A percentile compares a stretch with the other conserved stretches of the same genome.
These are phyloP conservation scores for Alternaria tenuissima DNA, from an alignment of 2,329 filamentous ascomycete species.

Conservation along the genomic window DNA sequence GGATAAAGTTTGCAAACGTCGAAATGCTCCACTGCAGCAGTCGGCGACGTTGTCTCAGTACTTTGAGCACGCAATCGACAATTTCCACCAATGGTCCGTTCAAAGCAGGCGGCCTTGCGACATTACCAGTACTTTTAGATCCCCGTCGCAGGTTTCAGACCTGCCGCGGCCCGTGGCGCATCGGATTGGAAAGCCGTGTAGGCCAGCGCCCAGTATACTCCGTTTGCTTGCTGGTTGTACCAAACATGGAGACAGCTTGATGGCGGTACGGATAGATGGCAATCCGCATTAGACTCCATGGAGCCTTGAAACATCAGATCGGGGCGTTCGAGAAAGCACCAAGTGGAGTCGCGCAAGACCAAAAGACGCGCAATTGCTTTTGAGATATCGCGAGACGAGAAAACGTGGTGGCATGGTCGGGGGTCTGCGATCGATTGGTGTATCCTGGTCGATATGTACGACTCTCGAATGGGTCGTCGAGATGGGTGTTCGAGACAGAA, in stretches of 20 bases:
- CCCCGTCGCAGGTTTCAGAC: constrained; percentile 10
- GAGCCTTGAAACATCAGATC: constrained; percentile 12
- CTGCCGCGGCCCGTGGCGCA: constrained; percentile 12
- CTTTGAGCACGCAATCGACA: not conserved
- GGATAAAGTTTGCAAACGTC: not conserved
- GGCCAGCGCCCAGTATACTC: not conserved
- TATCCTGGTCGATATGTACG: not conserved
- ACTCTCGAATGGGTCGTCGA: constrained; percentile 1
- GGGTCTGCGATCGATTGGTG: not conserved
- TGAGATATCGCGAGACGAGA: constrained; percentile 3
- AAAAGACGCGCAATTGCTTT: constrained; percentile 9
- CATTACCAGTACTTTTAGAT: not conserved
- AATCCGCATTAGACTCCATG: constrained; percentile 10
- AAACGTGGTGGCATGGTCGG: not conserved
- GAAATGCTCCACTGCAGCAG: not conserved
- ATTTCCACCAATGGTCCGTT: not conserved
- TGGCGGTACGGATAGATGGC: constrained; percentile 9
- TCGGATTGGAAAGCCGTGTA: not conserved
- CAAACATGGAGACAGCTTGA: not conserved
- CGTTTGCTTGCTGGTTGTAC: not conserved
- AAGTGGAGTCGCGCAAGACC: constrained; percentile 12
- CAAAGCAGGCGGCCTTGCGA: not conserved
- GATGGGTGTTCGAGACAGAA: constrained; percentile 7
- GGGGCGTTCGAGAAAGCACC: constrained; percentile 6
- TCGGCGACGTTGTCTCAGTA: not conserved